phyloP scores from a whole-genome alignment of 495 filamentous ascomycete genomes.

The Penicillium bovifimosum region DNA sequence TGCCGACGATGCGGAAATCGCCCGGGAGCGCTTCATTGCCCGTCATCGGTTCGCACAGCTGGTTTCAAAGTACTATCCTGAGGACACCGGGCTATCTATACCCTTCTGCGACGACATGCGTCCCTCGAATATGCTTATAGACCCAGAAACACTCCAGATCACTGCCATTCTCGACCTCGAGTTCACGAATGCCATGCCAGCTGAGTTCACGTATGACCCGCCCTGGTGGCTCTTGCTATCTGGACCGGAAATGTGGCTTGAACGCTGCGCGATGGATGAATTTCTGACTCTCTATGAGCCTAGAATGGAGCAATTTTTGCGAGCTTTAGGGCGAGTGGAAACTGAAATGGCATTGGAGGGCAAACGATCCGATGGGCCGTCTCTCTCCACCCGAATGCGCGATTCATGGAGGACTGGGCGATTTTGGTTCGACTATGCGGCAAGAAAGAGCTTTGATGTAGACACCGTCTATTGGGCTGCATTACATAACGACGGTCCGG shows the following conservation, averaged over 20 bases:
- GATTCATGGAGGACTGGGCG: slow-evolving; percentile 33
- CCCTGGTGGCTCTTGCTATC: slow-evolving; percentile 41
- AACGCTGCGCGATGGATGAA: slow-evolving; percentile 28
- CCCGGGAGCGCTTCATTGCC: slow-evolving; percentile 33
- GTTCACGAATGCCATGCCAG: slow-evolving; percentile 40
- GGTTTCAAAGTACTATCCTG: slow-evolving; percentile 29
- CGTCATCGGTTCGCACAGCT: slow-evolving; percentile 35
- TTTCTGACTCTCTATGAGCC: slow-evolving; percentile 33
- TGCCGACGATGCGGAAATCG: slow-evolving; percentile 26
- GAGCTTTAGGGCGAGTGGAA: slow-evolving; percentile 24
- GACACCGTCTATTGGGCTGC: slow-evolving; percentile 37
- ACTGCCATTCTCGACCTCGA: slow-evolving; percentile 39
- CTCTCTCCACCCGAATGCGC: slow-evolving; percentile 31
- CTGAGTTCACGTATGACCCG: slow-evolving; percentile 37
- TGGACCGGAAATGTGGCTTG: slow-evolving; percentile 17
- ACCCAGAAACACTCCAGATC: slow-evolving; percentile 34
- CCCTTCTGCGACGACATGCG: slow-evolving; percentile 40
- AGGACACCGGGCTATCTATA: slow-evolving; percentile 34
- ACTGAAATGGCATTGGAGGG: slow-evolving; percentile 12
- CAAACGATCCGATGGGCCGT: slow-evolving; percentile 10
- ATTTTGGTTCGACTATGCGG: slow-evolving; percentile 41
- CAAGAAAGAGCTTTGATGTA: slow-evolving; percentile 35
- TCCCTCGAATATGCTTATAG: slow-evolving; percentile 37
- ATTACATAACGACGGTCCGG: slow-evolving; percentile 26
- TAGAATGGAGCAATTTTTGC: slow-evolving; percentile 27